Evolutionary conservation across 345 rosid genomes (phyloP), one percentile per base, ranked within the genome.

Genomic region (Dipteronia sinensis): DNA sequence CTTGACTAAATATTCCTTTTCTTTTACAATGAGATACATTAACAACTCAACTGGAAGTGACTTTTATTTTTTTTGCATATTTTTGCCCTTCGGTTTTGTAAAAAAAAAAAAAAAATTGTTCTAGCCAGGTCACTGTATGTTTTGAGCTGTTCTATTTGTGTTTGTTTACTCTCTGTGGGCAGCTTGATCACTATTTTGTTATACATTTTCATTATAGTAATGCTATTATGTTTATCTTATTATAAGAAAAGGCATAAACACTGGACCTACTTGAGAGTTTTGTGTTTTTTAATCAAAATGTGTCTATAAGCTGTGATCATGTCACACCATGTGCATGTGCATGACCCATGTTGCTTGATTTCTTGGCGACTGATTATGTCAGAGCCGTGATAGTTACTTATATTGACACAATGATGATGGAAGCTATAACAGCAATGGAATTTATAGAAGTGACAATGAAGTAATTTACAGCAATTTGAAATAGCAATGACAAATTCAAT

Each of bases 261-360:
- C 46, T 61, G 10, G 65, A 23, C 65, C 31, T 61, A 23, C 29
- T 20, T 61, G 3, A 20, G 25, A 61, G 13, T 61, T 25, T 61
- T 61, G 65, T 61, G 44, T 40, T 8, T 40, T 61, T 23, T 13
- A 61, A 9, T 61, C 65, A 61, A 23, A 23, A 61, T 61, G 27
- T 22, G 11, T 61, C 29, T 3, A 61, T 20, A 22, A 20, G 23
- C 25, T 61, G 65, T 34, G 38, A 62, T 62, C 46, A 31, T 23
- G 27, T 62, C 6, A 20, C 31, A 1, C 12, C 66, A 51, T 42
- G 53, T 59, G 46, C 20, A 44, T 44, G 69, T 6, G 25, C 16
- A 74, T 74, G 61, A 9, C 46, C 11, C 46, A 42, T 56, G 62
- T 56, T 76, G 58, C 66, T 34, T 71, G 65, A 15, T n/a, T n/a